These are phyloP conservation scores for Phaeosphaeriaceae sp. DNA, from an alignment of 2,329 filamentous ascomycete species.

Conservation along the genomic window DNA sequence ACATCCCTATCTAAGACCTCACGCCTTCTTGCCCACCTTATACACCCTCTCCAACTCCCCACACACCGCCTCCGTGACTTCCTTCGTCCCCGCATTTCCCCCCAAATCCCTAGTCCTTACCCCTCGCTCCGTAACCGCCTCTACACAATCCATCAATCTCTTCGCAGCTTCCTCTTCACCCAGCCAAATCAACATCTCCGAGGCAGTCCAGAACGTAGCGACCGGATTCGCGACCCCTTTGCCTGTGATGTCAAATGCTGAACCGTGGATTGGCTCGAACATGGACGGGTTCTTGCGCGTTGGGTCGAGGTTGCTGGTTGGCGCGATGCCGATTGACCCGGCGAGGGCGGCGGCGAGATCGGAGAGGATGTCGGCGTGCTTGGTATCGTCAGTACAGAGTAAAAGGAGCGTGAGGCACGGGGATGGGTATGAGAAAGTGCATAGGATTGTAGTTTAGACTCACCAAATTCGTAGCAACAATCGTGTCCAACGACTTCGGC, in stretches of 20 bases:
- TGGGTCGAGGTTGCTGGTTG: conserved; percentile 73
- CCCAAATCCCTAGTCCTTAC: conserved; percentile 63
- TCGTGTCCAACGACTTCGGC: conserved; percentile 66
- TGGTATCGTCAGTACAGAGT: conserved; percentile 59
- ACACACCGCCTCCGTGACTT: conserved; percentile 54
- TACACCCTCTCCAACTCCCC: conserved; percentile 43
- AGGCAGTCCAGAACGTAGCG: conserved; percentile 65
- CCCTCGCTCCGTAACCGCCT: conserved; percentile 60
- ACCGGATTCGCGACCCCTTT: conserved; percentile 66
- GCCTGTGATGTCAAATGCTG: conserved; percentile 65
- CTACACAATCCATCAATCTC: conserved; percentile 60
- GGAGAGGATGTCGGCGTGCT: conserved; percentile 70
- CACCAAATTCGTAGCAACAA: conserved; percentile 67
- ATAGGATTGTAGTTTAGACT: too few species aligned
- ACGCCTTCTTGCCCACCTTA: neutral
- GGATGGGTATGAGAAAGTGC: too few species aligned
- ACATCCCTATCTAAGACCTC: neutral
- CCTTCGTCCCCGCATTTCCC: conserved; percentile 52
- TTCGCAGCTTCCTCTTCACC: conserved; percentile 61
- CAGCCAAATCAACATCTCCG: conserved; percentile 66
- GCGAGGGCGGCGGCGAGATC: conserved; percentile 74
- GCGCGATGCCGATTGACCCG: conserved; percentile 75
- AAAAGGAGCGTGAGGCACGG: conserved; percentile 32
- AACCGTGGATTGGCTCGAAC: conserved; percentile 69
- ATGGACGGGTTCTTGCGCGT: conserved; percentile 65